phyloP scores from a whole-genome alignment of 1,284 basidiomycete species.

The Paramarasmius palmivorus region DNA sequence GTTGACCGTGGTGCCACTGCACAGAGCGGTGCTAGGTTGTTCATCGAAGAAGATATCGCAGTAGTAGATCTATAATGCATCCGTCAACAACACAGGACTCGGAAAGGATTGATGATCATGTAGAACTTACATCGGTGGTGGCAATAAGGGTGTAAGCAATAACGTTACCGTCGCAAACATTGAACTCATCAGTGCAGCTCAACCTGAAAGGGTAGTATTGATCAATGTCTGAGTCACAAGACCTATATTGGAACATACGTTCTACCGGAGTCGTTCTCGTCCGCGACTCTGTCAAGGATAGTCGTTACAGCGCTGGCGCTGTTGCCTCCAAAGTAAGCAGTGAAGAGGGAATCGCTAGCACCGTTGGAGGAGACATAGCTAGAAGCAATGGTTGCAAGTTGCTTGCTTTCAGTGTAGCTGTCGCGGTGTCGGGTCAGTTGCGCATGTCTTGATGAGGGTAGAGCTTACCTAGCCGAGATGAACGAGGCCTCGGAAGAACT shows the following conservation, averaged over 20 bases:
- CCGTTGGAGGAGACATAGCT: constrained; percentile 17
- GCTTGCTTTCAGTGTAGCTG: constrained; percentile 19
- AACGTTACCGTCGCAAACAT: constrained; percentile 18
- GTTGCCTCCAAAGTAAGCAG: constrained; percentile 17
- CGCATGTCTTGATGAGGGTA: neutral
- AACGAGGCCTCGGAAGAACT: constrained; percentile 29
- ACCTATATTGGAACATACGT: constrained; percentile 11
- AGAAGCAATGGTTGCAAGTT: constrained; percentile 14
- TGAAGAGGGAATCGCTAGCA: constrained; percentile 16
- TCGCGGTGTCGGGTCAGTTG: neutral
- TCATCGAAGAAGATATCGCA: constrained; percentile 23
- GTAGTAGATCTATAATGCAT: constrained; percentile 19
- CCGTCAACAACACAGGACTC: neutral
- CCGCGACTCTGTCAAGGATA: constrained; percentile 17
- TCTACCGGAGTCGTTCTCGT: constrained; percentile 16
- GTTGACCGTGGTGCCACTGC: constrained; percentile 19
- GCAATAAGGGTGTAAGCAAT: constrained; percentile 21
- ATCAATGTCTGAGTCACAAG: neutral
- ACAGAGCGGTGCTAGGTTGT: constrained; percentile 14
- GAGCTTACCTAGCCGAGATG: constrained; percentile 32
- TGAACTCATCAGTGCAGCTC: constrained; percentile 19
- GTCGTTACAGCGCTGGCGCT: constrained; percentile 10
- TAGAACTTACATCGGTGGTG: constrained; percentile 20
- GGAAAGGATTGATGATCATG: neutral
- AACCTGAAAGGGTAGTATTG: constrained; percentile 9